Percentiles rank a stretch among this genome's conserved stretches.
Conservation (phyloP, 2,329 filamentous ascomycete genomes). For the Seiridium unicorne region DNA sequence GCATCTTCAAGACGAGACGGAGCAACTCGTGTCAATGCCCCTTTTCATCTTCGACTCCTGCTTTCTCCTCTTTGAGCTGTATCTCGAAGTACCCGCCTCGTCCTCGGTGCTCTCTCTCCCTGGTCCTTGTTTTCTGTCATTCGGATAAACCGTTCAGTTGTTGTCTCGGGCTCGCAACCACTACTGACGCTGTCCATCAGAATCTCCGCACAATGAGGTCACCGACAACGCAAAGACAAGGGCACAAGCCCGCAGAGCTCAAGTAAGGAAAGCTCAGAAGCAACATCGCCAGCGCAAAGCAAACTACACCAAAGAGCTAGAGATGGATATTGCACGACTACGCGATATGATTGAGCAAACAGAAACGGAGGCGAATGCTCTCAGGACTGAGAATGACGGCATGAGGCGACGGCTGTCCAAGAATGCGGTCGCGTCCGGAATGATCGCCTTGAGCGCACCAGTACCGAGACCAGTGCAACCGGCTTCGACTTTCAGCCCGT, state of each 20-base stretch:
- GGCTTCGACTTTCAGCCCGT: not conserved
- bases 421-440: slow-evolving; percentile 15
- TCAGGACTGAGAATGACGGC: slow-evolving; percentile 41
- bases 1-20: too few relatives aligned
- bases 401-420: slow-evolving; percentile 35
- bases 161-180: not conserved
- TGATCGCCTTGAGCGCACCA: not conserved
- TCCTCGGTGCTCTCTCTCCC: too few relatives aligned
- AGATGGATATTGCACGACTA: slow-evolving; percentile 47
- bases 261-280: slow-evolving; percentile 52
- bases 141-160: too few relatives aligned
- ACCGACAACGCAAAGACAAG: slow-evolving; percentile 31
- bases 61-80: too few relatives aligned
- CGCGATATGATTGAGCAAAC: slow-evolving; percentile 44
- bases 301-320: slow-evolving; percentile 53
- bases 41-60: too few relatives aligned
- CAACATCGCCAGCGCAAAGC: slow-evolving; percentile 56
- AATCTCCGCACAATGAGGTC: not conserved
- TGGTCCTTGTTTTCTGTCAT: too few relatives aligned
- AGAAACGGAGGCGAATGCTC: slow-evolving; percentile 34
- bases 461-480: not conserved
- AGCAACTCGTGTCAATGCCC: too few relatives aligned
- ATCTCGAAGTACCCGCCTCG: too few relatives aligned
- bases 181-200: not conserved
- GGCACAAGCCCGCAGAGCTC: slow-evolving; percentile 45